A percentile compares a stretch with the other conserved stretches of the same genome.
Conservation (phyloP, 2,329 filamentous ascomycete species). For the Lecanicillium sp. region DNA sequence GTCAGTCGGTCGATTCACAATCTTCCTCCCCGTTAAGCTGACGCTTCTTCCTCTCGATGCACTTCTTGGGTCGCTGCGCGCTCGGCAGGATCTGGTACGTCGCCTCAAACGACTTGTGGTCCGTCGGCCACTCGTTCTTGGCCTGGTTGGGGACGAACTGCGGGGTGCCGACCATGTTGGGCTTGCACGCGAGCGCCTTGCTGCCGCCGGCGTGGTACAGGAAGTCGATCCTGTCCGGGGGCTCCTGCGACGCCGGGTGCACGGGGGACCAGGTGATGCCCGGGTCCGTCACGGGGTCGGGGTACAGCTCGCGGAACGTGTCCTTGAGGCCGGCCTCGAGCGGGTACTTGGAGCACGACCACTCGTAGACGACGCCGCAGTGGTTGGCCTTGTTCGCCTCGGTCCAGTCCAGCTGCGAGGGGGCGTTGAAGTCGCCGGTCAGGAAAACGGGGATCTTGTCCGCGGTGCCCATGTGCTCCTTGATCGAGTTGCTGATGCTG, state of each 20-base stretch:
- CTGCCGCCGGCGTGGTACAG: constrained; percentile 32
- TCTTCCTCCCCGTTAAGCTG: background rate
- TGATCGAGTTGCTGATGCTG: constrained; percentile 29
- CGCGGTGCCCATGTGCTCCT: constrained; percentile 24
- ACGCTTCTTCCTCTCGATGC: background rate
- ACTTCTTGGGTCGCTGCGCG: background rate
- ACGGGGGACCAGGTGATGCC: constrained; percentile 38
- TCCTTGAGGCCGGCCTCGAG: constrained; percentile 32
- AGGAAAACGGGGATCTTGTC: constrained; percentile 31
- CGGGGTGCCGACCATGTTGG: constrained; percentile 29
- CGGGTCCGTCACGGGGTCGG: constrained; percentile 27
- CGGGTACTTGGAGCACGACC: constrained; percentile 34
- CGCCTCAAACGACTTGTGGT: constrained; percentile 32
- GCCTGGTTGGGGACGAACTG: constrained; percentile 27
- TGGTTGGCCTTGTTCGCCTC: constrained; percentile 27
- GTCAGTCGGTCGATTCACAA: too few relatives aligned
- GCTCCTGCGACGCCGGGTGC: constrained; percentile 30
- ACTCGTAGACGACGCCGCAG: constrained; percentile 31
- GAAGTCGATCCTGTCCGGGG: constrained; percentile 37
- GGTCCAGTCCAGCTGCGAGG: constrained; percentile 38
- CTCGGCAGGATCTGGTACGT: constrained; percentile 21
- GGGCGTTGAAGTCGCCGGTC: constrained; percentile 38
- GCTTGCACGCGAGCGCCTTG: constrained; percentile 25
- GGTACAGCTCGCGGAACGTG: constrained; percentile 32
- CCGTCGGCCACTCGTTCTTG: constrained; percentile 37